Conservation (phyloP, 768 basidiomycete species). For the Rhodocollybia butyracea region DNA sequence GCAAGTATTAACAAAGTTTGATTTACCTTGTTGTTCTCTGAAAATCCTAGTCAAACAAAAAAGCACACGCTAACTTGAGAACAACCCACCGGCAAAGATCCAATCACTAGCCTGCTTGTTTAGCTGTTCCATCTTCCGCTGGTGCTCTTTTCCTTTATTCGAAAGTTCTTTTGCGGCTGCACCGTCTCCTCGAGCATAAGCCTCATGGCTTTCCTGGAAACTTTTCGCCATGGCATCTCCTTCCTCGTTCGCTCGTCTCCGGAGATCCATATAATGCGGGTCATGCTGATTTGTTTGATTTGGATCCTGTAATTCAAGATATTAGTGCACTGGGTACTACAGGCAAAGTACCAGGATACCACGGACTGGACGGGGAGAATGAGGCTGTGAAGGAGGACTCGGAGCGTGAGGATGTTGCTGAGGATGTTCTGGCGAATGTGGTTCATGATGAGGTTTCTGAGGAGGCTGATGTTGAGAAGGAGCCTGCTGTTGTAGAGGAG, state of each 20-base stretch:
- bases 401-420: conserved; percentile 1
- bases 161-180: conserved; percentile 80
- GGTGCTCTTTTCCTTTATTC: conserved; percentile 75
- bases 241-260: conserved; percentile 73
- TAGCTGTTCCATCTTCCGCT: conserved; percentile 70
- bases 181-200: conserved; percentile 71
- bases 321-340: neutral
- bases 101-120: conserved; percentile 83
- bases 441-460: conserved; percentile 13
- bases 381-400: neutral
- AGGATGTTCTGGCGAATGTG: conserved; percentile 6
- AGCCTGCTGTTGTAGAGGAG: conserved; percentile 8
- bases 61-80: neutral
- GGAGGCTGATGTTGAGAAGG: conserved; percentile 6
- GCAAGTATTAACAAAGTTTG: no score
- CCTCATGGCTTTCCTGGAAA: conserved; percentile 72
- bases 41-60: conserved; percentile 4
- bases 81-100: conserved; percentile 72
- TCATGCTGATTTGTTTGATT: conserved; percentile 68
- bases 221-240: conserved; percentile 74
- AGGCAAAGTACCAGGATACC: neutral
- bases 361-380: conserved; percentile 8
- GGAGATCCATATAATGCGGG: conserved; percentile 63
- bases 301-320: conserved; percentile 35
- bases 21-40: conserved; percentile 79